phyloP scores from a whole-genome alignment of 2,329 filamentous ascomycete species.

The Cryoendolithus antarcticus region DNA sequence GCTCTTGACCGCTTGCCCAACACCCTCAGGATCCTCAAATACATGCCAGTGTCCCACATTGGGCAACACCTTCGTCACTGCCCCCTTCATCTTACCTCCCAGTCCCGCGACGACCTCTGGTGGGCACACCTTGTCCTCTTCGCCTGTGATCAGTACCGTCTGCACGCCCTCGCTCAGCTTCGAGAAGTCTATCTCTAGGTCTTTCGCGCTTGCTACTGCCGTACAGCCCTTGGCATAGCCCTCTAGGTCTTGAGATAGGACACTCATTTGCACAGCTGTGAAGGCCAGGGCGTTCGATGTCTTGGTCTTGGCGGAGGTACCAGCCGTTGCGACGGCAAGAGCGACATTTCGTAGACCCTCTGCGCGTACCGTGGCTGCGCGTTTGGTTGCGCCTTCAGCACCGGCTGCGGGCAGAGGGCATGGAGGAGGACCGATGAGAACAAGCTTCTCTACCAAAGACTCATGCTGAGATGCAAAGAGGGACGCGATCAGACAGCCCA shows the following conservation, averaged over 20 bases:
- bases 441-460: constrained; percentile 1
- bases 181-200: no score
- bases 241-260: constrained; percentile 39
- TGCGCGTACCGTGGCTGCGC: constrained; percentile 30
- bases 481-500: constrained; percentile 39
- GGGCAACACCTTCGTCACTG: constrained; percentile 23
- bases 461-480: not conserved
- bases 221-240: constrained; percentile 39
- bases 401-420: constrained; percentile 30
- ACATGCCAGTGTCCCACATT: constrained; percentile 40
- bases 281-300: constrained; percentile 21
- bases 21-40: constrained; percentile 33
- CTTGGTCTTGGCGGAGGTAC: constrained; percentile 28
- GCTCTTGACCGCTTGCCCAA: constrained; percentile 7
- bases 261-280: constrained; percentile 30
- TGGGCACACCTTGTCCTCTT: no score
- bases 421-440: constrained; percentile 38
- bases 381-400: constrained; percentile 18
- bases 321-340: constrained; percentile 27
- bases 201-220: no score
- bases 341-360: constrained; percentile 35
- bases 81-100: constrained; percentile 11
- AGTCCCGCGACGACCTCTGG: no score
- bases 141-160: no score
- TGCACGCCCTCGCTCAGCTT: no score